These are phyloP conservation scores for Claviceps fusiformis DNA, from an alignment of 2,329 filamentous ascomycete species.

Conservation along the genomic window DNA sequence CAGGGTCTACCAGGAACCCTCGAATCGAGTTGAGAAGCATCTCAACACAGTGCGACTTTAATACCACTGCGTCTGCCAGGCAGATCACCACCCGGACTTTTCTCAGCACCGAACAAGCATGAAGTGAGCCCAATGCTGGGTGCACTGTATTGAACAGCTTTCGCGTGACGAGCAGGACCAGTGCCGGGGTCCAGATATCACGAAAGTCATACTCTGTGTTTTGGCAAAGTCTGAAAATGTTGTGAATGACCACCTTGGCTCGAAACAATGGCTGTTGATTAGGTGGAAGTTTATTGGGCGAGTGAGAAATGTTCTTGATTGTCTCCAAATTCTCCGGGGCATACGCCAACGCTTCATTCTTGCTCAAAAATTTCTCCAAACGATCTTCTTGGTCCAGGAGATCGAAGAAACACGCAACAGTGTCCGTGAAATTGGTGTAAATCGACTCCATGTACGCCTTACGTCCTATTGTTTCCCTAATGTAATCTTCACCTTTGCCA, in stretches of 20 bases:
- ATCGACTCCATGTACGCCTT: slow-evolving; percentile 50
- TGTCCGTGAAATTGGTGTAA: slow-evolving; percentile 58
- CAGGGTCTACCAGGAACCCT: slow-evolving; percentile 64
- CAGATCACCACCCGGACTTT: slow-evolving; percentile 74
- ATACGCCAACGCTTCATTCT: slow-evolving; percentile 41
- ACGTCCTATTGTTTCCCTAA: slow-evolving; percentile 57
- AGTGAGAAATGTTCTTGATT: slow-evolving; percentile 58
- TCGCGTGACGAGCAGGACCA: slow-evolving; percentile 62
- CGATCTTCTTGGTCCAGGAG: slow-evolving; percentile 65
- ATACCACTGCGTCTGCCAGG: slow-evolving; percentile 59
- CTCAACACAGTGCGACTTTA: slow-evolving; percentile 70
- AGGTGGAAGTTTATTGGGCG: slow-evolving; percentile 50
- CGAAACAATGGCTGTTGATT: slow-evolving; percentile 82
- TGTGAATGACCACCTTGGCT: slow-evolving; percentile 59
- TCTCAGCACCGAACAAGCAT: slow-evolving; percentile 74
- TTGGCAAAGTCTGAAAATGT: slow-evolving; percentile 66
- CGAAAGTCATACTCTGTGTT: slow-evolving; percentile 50
- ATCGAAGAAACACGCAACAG: slow-evolving; percentile 63
- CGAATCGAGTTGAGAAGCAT: slow-evolving; percentile 76
- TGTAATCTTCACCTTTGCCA: slow-evolving; percentile 46
- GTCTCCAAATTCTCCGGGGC: slow-evolving; percentile 51
- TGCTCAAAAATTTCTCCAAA: slow-evolving; percentile 53
- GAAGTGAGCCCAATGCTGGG: slow-evolving; percentile 69
- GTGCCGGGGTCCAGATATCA: slow-evolving; percentile 61
- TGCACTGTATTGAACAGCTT: slow-evolving; percentile 71